Evolutionary conservation across 2,329 filamentous ascomycete genomes (phyloP).

Genomic region (Aspergillus sclerotialis): DNA sequence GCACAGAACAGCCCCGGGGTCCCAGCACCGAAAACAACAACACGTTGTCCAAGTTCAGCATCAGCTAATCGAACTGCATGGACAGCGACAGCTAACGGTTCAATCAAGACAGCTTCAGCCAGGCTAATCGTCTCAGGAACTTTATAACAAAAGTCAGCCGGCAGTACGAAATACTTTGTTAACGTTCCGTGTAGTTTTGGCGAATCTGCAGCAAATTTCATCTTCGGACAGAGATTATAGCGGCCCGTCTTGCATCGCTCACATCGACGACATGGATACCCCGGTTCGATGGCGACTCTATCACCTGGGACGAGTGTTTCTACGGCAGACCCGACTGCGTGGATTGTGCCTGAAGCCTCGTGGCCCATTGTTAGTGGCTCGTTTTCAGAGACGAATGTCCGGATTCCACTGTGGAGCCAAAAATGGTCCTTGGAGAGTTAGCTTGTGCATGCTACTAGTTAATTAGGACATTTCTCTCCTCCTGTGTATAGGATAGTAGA

Average conservation of each 20-base stretch:
- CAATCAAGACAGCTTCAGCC: conserved; percentile 39
- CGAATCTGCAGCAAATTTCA: conserved; percentile 36
- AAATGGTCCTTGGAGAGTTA: conserved; percentile 34
- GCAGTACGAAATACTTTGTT: conserved; percentile 31
- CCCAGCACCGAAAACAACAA: conserved; percentile 54
- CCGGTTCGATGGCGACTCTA: conserved; percentile 32
- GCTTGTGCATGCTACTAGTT: too few species aligned
- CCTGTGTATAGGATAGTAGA: neutral
- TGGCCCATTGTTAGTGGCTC: conserved; percentile 28
- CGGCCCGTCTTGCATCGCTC: conserved; percentile 29
- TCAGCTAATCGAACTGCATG: conserved; percentile 33
- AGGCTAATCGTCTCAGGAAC: conserved; percentile 31
- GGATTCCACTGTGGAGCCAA: conserved; percentile 33
- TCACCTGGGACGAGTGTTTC: conserved; percentile 22
- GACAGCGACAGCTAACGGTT: conserved; percentile 41
- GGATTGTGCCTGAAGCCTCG: conserved; percentile 27
- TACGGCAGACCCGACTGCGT: conserved; percentile 21
- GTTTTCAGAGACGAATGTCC: conserved; percentile 18
- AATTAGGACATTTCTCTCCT: too few species aligned
- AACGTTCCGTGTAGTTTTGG: conserved; percentile 33
- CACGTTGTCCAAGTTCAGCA: conserved; percentile 28
- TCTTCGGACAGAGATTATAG: conserved; percentile 36
- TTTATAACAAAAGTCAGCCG: conserved; percentile 35
- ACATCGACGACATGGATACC: conserved; percentile 30
- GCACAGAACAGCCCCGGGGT: conserved; percentile 57